Base-by-base conservation (phyloP, 139 green algal species). In the Micractinium sp. region DNA sequence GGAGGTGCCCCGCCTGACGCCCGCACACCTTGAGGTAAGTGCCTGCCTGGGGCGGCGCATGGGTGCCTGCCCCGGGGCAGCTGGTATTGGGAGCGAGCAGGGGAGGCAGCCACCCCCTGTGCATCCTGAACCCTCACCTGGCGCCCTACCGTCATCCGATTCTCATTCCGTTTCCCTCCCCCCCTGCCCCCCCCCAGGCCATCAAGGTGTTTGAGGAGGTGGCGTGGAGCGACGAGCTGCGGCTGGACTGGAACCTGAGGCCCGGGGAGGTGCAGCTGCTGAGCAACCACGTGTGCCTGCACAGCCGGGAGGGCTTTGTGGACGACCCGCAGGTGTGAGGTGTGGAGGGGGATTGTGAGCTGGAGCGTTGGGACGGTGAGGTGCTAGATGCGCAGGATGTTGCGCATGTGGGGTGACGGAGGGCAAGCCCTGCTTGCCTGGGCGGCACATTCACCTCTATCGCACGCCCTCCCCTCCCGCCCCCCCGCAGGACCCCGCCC, bases 251-350 rank as follows among this genome's bases (percentile, higher is more conserved):
- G 33, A 89, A 90, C 80, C 93, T 97, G 82, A 86, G 94, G 31
- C 92, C 93, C n/a, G 93, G 93, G 23, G 94, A 96, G 86, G 88
- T 97, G 22, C 94, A 97, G 92, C 82, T 97, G 39, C 88, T 97
- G 31, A 90, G 92, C 92, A 97, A 96, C 91, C 93, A 96, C 87
- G 92, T 85, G 3, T 85, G 87, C 67, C 82, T 96, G 39, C 94
- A 96, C 89, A 89, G 85, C 1, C 89, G 94, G 35, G 82, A 89
- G 15, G 89, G 75, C 25, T 96, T 94, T 69, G 78, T 60, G 14
- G 94, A 96, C 85, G 75, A 88, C 56, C 75, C 87, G 69, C 82
- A 86, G 82, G 60, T 86, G 29, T 13, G 47, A 31, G 39, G 79
- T n/a, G 3, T 47, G 56, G n/a, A 25, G 13, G 31, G 41, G 79